Percentiles rank a stretch among this genome's conserved stretches.
These are phyloP conservation scores for Albophoma yamanashiensis DNA, from an alignment of 2,329 filamentous ascomycete species.

Conservation along the genomic window DNA sequence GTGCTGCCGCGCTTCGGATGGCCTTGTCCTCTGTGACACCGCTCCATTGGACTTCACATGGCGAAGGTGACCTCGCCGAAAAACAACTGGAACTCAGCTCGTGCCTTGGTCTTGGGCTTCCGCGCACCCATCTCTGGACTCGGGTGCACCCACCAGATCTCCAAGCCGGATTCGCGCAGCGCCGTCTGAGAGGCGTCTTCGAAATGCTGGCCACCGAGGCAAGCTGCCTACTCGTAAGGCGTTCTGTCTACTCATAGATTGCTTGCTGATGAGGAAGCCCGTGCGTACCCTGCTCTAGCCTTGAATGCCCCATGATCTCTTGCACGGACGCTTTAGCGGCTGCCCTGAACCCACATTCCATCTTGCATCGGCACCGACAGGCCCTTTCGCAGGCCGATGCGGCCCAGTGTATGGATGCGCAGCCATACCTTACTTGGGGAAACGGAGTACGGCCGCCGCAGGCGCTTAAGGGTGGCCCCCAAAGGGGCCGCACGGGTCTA, in stretches of 20 bases:
- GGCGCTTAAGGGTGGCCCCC: neutral
- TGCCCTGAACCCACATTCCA: neutral
- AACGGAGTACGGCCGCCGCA: neutral
- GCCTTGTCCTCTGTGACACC: too few species aligned
- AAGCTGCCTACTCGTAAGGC: too few species aligned
- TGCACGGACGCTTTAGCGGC: neutral
- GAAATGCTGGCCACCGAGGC: neutral
- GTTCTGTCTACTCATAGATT: too few species aligned
- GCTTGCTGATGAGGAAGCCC: neutral
- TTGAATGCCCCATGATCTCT: neutral
- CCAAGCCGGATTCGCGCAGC: neutral
- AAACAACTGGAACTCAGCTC: neutral
- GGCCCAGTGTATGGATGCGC: neutral
- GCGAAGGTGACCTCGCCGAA: constrained; percentile 9
- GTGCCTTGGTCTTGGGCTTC: neutral
- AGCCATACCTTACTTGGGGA: too few species aligned
- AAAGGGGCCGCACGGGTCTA: neutral
- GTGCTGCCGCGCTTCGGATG: constrained; percentile 4
- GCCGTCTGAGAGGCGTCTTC: neutral
- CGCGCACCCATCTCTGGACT: neutral
- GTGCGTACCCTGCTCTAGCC: neutral
- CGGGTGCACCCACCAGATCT: neutral
- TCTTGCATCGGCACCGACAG: neutral
- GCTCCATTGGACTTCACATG: constrained; percentile 6
- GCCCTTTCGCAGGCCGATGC: neutral